Conservation (phyloP, 73 alveolate species). For the Paramecium primaurelia region DNA sequence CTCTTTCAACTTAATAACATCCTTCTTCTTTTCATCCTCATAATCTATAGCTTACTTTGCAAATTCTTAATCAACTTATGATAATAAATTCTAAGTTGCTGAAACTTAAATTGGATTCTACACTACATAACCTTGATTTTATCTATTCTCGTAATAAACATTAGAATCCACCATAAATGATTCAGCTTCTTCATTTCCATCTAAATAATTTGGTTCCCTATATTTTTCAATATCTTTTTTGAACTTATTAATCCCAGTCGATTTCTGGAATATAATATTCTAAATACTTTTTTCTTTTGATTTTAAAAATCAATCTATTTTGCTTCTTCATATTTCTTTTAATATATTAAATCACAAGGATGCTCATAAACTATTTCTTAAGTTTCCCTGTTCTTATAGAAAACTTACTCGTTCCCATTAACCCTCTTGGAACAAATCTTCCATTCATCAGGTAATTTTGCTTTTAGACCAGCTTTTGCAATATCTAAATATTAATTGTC, state of each 20-base stretch:
- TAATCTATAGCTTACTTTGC: background rate
- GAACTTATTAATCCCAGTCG: background rate
- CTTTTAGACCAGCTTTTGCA: conserved; percentile 39
- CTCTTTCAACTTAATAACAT: background rate
- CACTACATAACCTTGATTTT: background rate
- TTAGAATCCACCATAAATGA: background rate
- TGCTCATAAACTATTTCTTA: background rate
- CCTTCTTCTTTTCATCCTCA: background rate
- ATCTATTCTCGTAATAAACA: background rate
- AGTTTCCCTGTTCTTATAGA: background rate
- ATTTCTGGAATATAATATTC: background rate
- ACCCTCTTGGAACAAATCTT: background rate
- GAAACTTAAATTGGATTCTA: background rate
- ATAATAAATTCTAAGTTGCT: conserved; percentile 5
- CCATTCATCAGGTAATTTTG: conserved; percentile 34
- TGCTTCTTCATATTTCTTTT: conserved; percentile 5
- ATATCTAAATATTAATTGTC: conserved; percentile 45
- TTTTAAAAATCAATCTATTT: background rate
- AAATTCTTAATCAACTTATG: background rate
- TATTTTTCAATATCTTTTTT: background rate
- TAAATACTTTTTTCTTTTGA: background rate
- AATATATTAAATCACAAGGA: conserved; percentile 32
- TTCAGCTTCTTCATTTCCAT: conserved; percentile 1
- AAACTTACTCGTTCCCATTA: background rate
- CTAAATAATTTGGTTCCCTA: background rate